Base-by-base conservation (phyloP, 2,329 filamentous ascomycete genomes). In the Penicillium sp. region DNA sequence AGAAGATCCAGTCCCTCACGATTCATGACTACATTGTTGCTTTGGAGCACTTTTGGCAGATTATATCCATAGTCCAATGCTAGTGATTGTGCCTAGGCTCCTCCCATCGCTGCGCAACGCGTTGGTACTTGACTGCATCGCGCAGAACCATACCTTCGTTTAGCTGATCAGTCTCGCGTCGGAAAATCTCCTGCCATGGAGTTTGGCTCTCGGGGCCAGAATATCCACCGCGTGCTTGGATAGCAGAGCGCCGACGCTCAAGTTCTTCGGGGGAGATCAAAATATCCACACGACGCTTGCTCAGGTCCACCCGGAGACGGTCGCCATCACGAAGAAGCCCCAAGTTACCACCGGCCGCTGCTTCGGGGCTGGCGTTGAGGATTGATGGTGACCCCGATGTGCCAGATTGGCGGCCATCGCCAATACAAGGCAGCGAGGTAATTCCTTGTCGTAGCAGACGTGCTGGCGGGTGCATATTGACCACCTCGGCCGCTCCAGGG, bases 311-410 rank as follows among this genome's bases (percentile, higher is more conserved):
- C 3, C 74, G 59, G 13, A 76, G 47, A 31, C 55, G 54, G 48
- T 76, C 74, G 2, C 73, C 72, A 48, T 75, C 68, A 10, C 54
- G 55, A 13, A 76, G 53, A 13, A 76, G 61, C 3, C 70, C 72
- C 13, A 76, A 59, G 36, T 76, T 76, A 1, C 74, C 73, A 6
- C 72, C 73, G 7, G 69, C 70, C 1, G 73, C 72, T 9, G 74
- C 73, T 53, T 77, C 74, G 6, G 74, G 73, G 30, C 67, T 73
- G 1, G 72, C 73, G 42, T 76, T 75, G n/a, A 76, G 56, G 34
- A 77, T 76, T 0, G 71, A 74, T 1, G 73, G 74, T 2, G 69
- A 73, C 0, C 69, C 72, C 2, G 73, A 76, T 2, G 74, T 77
- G 20, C 74, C 73, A 6, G 71, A 75, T 50, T 76, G 74, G 31